Evolutionary conservation across 108 stramenopile species (phyloP), one percentile per base, ranked within the genome.

Genomic region (Fistulifera pelliculosa): DNA sequence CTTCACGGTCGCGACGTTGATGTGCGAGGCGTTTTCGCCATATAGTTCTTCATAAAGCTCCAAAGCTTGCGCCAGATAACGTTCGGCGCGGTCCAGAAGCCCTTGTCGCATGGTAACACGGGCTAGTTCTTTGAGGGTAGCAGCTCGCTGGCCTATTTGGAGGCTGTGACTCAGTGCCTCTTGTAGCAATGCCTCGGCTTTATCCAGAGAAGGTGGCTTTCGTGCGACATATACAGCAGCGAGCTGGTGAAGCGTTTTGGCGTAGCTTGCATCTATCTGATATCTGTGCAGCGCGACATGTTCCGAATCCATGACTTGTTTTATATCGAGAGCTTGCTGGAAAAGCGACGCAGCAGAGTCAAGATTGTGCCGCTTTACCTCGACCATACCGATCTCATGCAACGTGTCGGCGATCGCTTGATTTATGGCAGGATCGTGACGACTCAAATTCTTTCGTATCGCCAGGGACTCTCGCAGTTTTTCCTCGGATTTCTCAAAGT

Each of bases 121-220:
- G 19, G 81, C 81, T n/a, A 83, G 61, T 26, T 79, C 75, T 49
- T 83, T 83, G 6, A 83, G 41, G 0, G 81, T 83, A 0, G 81
- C 81, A 6, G 81, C 81, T 45, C 81, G 54, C 48, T 83, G 77
- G 0, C 77, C 81, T 45, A 76, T 83, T 45, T 83, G 77, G 14
- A 55, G 44, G 26, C 66, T 74, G 15, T 77, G 64, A 10, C 55
- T 47, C 12, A 83, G 58, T 0, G 81, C 75, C 31, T 83, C 76
- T 25, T 71, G 73, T 8, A 83, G 64, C 27, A 83, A 38, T 10
- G 38, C 38, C 55, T 79, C 72, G 0, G 81, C 81, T 42, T 62
- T 54, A 1, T 60, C 68, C 10, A 83, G 70, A 1, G 62, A 62
- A 0, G 81, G 78, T 12, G 81, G 81, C 39, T 79, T 83, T 27